These are phyloP conservation scores for Candida insectorum DNA, from an alignment of 805 yeast species.

Conservation along the genomic window DNA sequence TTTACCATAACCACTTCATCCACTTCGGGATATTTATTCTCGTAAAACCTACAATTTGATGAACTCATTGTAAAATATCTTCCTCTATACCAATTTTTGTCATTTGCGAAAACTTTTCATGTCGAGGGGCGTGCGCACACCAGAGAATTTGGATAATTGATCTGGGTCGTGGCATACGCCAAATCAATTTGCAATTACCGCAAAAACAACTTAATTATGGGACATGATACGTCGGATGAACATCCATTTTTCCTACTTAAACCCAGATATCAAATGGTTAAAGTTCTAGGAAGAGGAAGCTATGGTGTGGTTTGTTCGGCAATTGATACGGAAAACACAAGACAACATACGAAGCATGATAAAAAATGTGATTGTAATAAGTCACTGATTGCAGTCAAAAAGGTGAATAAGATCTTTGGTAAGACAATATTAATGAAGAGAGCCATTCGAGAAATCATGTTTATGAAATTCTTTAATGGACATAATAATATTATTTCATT, in stretches of 20 bases:
- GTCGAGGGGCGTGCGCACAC: too few species aligned
- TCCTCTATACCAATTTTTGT: not conserved
- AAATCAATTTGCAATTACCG: too few species aligned
- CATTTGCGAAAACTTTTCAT: constrained; percentile 4
- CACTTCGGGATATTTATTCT: constrained; percentile 97
- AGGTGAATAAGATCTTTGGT: constrained; percentile 66
- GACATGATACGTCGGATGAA: too few species aligned
- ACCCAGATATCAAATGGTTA: constrained; percentile 53
- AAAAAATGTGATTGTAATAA: constrained; percentile 13
- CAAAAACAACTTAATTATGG: too few species aligned
- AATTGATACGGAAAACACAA: constrained; percentile 37
- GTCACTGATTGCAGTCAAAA: constrained; percentile 66
- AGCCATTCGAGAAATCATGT: constrained; percentile 78
- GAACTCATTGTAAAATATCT: constrained; percentile 58
- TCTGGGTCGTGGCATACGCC: too few species aligned
- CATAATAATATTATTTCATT: constrained; percentile 78
- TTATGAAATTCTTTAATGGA: constrained; percentile 81
- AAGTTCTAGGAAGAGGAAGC: constrained; percentile 76
- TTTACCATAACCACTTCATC: constrained; percentile 99
- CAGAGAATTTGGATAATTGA: too few species aligned
- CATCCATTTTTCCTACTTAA: constrained; percentile 54
- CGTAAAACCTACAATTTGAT: constrained; percentile 93
- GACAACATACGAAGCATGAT: constrained; percentile 7
- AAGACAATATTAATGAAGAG: constrained; percentile 68
- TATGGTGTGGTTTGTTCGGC: constrained; percentile 87